These are phyloP conservation scores for Musa acuminata DNA, from an alignment of 176 grass and related monocot genomes.

Conservation along the genomic window DNA sequence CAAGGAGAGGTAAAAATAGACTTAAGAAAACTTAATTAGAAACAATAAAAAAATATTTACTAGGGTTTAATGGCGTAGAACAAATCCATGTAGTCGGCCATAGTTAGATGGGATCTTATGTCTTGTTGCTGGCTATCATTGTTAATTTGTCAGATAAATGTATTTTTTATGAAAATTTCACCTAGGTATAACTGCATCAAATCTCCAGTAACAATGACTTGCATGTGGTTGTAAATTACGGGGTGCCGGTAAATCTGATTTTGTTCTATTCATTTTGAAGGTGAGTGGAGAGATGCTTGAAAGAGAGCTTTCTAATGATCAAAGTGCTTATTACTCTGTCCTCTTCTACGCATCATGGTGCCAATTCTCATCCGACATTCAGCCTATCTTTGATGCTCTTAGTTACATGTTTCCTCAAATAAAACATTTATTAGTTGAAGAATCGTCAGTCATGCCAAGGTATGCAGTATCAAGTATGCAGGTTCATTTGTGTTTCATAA, in stretches of 20 bases:
- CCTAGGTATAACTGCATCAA: too few species aligned
- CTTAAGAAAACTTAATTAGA: too few species aligned
- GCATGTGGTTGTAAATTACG: neutral
- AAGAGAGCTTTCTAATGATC: conserved; percentile 32
- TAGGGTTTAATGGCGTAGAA: too few species aligned
- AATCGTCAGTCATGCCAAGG: conserved; percentile 68
- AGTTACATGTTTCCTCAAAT: conserved; percentile 75
- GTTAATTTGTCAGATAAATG: too few species aligned
- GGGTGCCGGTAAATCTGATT: neutral
- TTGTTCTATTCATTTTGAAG: conserved; percentile 21
- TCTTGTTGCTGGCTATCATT: too few species aligned
- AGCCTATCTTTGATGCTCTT: conserved; percentile 50
- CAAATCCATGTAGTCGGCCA: too few species aligned
- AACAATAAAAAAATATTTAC: too few species aligned
- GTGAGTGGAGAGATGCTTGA: conserved; percentile 55
- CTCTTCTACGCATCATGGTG: conserved; percentile 75
- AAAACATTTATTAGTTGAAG: conserved; percentile 57
- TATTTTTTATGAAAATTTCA: too few species aligned
- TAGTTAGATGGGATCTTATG: too few species aligned
- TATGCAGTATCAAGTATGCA: conserved; percentile 11
- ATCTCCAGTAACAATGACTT: neutral
- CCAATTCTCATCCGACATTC: conserved; percentile 53
- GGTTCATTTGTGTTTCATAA: neutral
- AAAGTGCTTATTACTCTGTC: conserved; percentile 37
- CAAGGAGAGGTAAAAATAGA: too few species aligned